Evolutionary conservation across 1,284 basidiomycete genomes (phyloP), one percentile per base, ranked within the genome.

Genomic region (Vanrija sp.): DNA sequence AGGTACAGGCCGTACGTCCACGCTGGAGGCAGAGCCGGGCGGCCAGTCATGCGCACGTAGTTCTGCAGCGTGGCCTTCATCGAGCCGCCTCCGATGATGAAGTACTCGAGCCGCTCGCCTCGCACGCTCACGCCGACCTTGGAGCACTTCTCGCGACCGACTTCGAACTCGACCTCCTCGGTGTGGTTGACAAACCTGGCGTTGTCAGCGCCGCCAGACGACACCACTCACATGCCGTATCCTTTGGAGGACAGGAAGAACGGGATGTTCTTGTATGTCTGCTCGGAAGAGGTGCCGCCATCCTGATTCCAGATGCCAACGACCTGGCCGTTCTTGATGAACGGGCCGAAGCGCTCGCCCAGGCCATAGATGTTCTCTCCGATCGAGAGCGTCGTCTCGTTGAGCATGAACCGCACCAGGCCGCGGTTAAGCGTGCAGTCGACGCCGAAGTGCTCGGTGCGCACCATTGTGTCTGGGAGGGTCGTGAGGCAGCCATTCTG

Each of bases 1-100:
- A 88, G 79, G 85, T 86, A 88, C 6, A 88, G 81, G 1, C 86
- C 86, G 66, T 85, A 88, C 0, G 85, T 83, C 86, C 86, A 87
- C 7, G 82, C 74, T 2, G 86, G 86, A 16, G 86, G 78, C 9
- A 86, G 73, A n/a, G 83, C 85, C 6, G 63, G 64, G 26, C 51
- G 59, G 23, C 60, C 56, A 26, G 51, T 57, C 14, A 68, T 49
- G 28, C 55, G 49, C 38, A 62, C 63, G 44, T 73, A 73, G 59
- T 67, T 67, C 39, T 49, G 23, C 21, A 71, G 55, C 16, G 67
- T 68, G 12, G 54, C 62, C 59, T 71, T 73, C 63, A 68, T 62
- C 7, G 64, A 64, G n/a, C 67, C 67, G 12, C 69, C 69, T 12
- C 68, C 69, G 56, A 88, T 86, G 58, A 88, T 67, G 66, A 84